A percentile compares a stretch with the other conserved stretches of the same genome.
Conservation (phyloP, 805 yeast genomes). For the Pichia insulana region DNA sequence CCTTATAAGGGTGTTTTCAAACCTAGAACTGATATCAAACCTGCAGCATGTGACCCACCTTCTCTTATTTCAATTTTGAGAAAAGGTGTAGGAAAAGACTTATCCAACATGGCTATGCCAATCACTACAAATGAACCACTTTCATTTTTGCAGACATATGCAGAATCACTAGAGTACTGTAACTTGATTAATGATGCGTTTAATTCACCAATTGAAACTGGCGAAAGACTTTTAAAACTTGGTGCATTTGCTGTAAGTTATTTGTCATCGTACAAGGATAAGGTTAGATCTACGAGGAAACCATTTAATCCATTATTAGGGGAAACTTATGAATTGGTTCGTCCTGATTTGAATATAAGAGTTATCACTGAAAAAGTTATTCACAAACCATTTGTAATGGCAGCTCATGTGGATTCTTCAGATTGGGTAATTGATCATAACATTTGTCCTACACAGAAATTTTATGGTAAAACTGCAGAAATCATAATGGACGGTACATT, state of each 20-base stretch:
- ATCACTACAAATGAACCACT: slow-evolving; percentile 91
- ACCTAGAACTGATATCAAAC: slow-evolving; percentile 51
- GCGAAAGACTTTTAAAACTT: slow-evolving; percentile 54
- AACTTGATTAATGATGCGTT: slow-evolving; percentile 56
- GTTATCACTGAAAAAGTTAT: slow-evolving; percentile 75
- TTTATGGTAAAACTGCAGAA: slow-evolving; percentile 93
- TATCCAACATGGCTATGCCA: slow-evolving; percentile 83
- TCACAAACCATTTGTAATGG: slow-evolving; percentile 75
- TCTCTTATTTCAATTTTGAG: slow-evolving; percentile 70
- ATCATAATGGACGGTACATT: slow-evolving; percentile 66
- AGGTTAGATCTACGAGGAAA: slow-evolving; percentile 70
- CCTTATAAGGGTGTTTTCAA: slow-evolving; percentile 37
- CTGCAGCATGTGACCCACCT: slow-evolving; percentile 67
- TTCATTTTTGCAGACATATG: slow-evolving; percentile 66
- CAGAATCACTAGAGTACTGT: slow-evolving; percentile 76
- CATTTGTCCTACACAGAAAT: slow-evolving; percentile 74
- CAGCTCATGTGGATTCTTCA: slow-evolving; percentile 63
- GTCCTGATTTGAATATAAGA: slow-evolving; percentile 74
- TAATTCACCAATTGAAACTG: slow-evolving; percentile 35
- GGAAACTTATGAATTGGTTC: slow-evolving; percentile 83
- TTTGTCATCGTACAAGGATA: slow-evolving; percentile 62
- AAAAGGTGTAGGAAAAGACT: slow-evolving; percentile 88
- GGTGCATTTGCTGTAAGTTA: slow-evolving; percentile 79
- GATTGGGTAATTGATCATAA: slow-evolving; percentile 60
- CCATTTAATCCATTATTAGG: slow-evolving; percentile 94